Base-by-base conservation (phyloP, 352 stramenopile species). In the Aphanomyces astaci region DNA sequence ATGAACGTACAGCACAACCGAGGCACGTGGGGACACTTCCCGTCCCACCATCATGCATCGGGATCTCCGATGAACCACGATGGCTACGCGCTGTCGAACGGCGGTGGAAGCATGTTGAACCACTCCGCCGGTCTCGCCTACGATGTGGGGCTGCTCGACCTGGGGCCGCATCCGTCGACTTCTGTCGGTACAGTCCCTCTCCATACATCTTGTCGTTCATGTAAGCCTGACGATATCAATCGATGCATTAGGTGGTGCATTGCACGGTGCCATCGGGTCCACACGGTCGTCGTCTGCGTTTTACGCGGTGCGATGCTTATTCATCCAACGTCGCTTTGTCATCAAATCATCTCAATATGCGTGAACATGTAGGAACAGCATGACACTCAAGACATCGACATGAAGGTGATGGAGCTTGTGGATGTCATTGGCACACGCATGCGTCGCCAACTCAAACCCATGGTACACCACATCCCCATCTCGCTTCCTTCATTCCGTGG, bases 1-100 rank as follows among this genome's bases (percentile, higher is more conserved):
- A 40, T 68, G 28, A 68, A 68, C 51, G 49, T 68, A 22, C 62
- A 68, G n/a, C 31, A 68, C 36, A 68, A 30, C 19, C 62, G 62
- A 11, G 62, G 62, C 19, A 68, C 62, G 30, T 68, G 62, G 62
- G n/a, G 43, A 31, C 28, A 52, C 32, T 68, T 52, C 17, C 43
- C 62, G 27, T 68, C 62, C 2, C 62, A 68, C 28, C 62, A 68
- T 24, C 32, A 51, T 31, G 27, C 49, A 10, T 33, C 48, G 3
- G 62, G 19, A n/a, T n/a, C 45, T n/a, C 45, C 45, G 13, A 32
- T 59, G 25, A 15, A 11, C 25, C 51, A 59, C 30, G 51, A 59
- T n/a, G 33, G 30, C 51, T 59, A 59, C 4, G 30, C 51, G 51
- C 36, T 43, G 7, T 43, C 36, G 7, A 59, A 59, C 33, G 19